phyloP scores from a whole-genome alignment of 1,284 basidiomycete genomes.

The Cutaneotrichosporon dermatis region DNA sequence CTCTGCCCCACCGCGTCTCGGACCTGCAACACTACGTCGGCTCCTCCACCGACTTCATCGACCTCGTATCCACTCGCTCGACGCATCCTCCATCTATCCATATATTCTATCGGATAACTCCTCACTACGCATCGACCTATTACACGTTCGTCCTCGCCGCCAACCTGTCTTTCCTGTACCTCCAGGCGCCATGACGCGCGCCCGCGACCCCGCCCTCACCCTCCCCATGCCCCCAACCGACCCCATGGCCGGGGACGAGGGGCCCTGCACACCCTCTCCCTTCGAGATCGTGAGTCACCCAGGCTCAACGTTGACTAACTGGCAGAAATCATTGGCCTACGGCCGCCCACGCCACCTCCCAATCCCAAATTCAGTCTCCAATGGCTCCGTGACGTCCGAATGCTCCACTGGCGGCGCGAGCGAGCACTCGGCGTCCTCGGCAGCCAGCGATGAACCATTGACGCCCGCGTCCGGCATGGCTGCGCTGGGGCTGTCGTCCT shows the following conservation, averaged over 20 bases:
- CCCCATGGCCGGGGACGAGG: not conserved
- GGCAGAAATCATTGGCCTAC: not conserved
- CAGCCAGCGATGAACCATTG: not conserved
- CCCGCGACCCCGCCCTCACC: not conserved
- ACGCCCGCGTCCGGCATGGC: slow-evolving; percentile 6
- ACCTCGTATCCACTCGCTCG: too few relatives aligned
- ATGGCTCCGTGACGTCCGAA: not conserved
- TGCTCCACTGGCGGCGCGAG: not conserved
- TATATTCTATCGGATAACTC: too few relatives aligned
- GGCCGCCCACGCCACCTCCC: not conserved
- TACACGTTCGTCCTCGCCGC: too few relatives aligned
- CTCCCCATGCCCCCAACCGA: slow-evolving; percentile 4
- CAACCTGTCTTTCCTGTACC: too few relatives aligned
- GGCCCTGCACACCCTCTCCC: slow-evolving; percentile 11
- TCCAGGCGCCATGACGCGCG: slow-evolving; percentile 1
- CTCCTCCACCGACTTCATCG: too few relatives aligned
- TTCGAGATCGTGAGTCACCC: slow-evolving; percentile 1
- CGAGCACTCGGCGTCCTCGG: not conserved
- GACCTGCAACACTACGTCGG: too few relatives aligned
- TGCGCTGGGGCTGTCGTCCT: not conserved
- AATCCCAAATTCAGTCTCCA: not conserved
- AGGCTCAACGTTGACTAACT: not conserved
- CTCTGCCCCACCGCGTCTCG: too few relatives aligned
- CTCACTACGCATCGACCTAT: too few relatives aligned
- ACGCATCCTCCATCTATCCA: too few relatives aligned